Evolutionary conservation across 306 rosid species (phyloP).

Genomic region (barrel medic (Medicago truncatula)): MtrunA17r5.0-ANR NC_053043.1:17049001-17049500

Average conservation of each 20-base stretch:
- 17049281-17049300: constrained; percentile 49
- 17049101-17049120: constrained; percentile 83
- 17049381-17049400: constrained; percentile 40
- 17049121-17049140: constrained; percentile 61
- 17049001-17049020: background rate
- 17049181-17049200: constrained; percentile 26
- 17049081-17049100: constrained; percentile 97
- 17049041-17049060: constrained; percentile 33
- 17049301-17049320: constrained; percentile 30
- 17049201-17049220: constrained; percentile 51
- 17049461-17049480: background rate
- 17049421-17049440: constrained; percentile 18
- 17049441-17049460: background rate
- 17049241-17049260: constrained; percentile 54
- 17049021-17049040: background rate
- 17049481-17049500: too few relatives aligned
- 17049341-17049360: background rate
- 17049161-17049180: constrained; percentile 30
- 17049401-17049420: constrained; percentile 51
- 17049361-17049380: constrained; percentile 49
- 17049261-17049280: constrained; percentile 75
- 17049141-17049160: constrained; percentile 47
- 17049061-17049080: constrained; percentile 97
- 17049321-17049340: constrained; percentile 49
- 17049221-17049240: constrained; percentile 43